Evolutionary conservation across 352 stramenopile species (phyloP).

Genomic region (Aphanomyces astaci): DNA sequence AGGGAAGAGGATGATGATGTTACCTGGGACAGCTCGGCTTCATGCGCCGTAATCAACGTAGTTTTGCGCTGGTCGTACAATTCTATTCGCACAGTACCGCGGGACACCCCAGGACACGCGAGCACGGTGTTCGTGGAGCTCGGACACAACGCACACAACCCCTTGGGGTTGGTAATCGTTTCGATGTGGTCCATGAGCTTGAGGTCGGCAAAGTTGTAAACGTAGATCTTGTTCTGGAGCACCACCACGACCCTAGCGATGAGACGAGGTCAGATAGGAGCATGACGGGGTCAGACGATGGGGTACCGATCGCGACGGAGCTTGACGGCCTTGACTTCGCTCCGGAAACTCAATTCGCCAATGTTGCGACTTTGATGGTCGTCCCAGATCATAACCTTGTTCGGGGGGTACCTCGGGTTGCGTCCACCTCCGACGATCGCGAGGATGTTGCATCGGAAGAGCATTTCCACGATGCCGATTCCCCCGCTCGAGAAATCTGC

Average conservation of each 20-base stretch:
- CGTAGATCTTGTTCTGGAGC: constrained; percentile 95
- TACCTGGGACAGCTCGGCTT: constrained; percentile 87
- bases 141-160: constrained; percentile 90
- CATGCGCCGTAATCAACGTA: constrained; percentile 94
- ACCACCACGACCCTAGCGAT: constrained; percentile 90
- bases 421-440: constrained; percentile 88
- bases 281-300: not conserved
- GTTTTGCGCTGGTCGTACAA: constrained; percentile 94
- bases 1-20: no score
- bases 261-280: not conserved
- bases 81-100: constrained; percentile 92
- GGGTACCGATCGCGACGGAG: constrained; percentile 88
- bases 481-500: constrained; percentile 90
- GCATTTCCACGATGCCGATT: constrained; percentile 98
- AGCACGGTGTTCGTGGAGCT: constrained; percentile 93
- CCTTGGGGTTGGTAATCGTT: constrained; percentile 96
- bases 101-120: constrained; percentile 89
- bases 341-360: constrained; percentile 96
- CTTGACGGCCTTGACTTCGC: constrained; percentile 93
- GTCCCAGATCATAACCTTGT: constrained; percentile 99
- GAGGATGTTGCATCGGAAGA: constrained; percentile 99
- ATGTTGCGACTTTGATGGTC: constrained; percentile 97
- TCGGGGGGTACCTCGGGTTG: constrained; percentile 91
- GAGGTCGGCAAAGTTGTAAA: constrained; percentile 98
- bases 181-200: constrained; percentile 97